Percentiles rank a stretch among this genome's conserved stretches.
Conservation (phyloP, 805 yeast genomes). For the Cyberlindnera americana region DNA sequence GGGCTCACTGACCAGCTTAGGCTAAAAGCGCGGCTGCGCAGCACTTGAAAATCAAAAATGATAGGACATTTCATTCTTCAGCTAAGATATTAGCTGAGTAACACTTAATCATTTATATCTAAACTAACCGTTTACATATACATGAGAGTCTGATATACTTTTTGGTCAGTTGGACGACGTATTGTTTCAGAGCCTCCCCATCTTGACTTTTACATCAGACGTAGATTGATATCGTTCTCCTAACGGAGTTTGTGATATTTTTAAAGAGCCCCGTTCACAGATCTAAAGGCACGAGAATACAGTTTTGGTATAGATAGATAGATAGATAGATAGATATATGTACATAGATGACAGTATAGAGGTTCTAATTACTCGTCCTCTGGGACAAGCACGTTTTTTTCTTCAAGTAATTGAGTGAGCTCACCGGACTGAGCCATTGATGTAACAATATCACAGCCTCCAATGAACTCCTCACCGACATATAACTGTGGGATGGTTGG, state of each 20-base stretch:
- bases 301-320: conserved; percentile 4
- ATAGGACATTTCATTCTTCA: too few relatives aligned
- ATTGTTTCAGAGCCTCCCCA: neutral
- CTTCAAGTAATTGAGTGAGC: conserved; percentile 76
- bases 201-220: conserved; percentile 8
- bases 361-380: conserved; percentile 44
- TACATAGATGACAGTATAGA: neutral
- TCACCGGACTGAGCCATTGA: conserved; percentile 93
- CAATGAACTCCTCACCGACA: conserved; percentile 86
- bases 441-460: conserved; percentile 95
- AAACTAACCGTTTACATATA: too few relatives aligned
- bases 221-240: conserved; percentile 19
- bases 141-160: conserved; percentile 4
- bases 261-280: conserved; percentile 29
- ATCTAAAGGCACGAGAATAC: conserved; percentile 42
- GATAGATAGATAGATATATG: conserved; percentile 3
- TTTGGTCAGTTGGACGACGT: neutral
- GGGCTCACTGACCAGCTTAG: too few relatives aligned
- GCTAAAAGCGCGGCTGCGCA: too few relatives aligned
- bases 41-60: too few relatives aligned
- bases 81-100: too few relatives aligned
- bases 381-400: conserved; percentile 74
- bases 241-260: conserved; percentile 37
- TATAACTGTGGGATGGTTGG: conserved; percentile 98
- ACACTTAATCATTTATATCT: too few relatives aligned